Evolutionary conservation across 306 rosid genomes (phyloP).

Genomic region (Castanea sativa): DNA sequence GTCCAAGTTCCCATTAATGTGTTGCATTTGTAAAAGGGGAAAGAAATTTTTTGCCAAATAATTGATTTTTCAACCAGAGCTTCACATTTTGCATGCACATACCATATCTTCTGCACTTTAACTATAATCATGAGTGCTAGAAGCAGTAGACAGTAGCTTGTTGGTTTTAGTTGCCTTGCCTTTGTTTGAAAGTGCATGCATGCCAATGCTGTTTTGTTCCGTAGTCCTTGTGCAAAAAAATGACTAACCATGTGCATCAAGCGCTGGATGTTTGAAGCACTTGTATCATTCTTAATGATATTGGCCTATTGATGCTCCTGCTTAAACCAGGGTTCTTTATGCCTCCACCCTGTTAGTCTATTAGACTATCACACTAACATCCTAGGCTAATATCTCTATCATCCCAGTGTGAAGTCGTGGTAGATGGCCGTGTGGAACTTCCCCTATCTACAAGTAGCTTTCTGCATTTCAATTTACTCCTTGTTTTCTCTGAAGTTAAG

Average conservation of each 20-base stretch:
- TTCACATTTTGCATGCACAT: neutral
- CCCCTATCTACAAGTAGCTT: neutral
- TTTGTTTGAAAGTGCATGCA: neutral
- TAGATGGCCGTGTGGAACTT: neutral
- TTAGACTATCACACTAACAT: neutral
- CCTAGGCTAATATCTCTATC: neutral
- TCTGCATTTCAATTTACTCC: neutral
- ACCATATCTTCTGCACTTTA: neutral
- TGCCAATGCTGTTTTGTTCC: too few species aligned
- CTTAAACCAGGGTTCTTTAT: neutral
- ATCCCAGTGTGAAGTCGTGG: neutral
- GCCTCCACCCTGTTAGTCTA: too few species aligned
- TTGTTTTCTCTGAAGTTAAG: neutral
- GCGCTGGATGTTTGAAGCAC: neutral
- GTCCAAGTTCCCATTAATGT: neutral
- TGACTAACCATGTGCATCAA: too few species aligned
- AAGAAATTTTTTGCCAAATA: neutral
- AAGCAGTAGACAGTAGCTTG: neutral
- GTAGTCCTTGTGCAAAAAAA: too few species aligned
- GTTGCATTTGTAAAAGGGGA: neutral
- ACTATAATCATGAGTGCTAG: neutral
- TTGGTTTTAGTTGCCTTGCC: neutral
- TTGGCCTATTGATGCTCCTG: neutral
- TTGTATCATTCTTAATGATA: neutral
- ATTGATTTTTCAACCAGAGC: neutral